Evolutionary conservation across 225 moss, liverwort and hornwort genomes (phyloP).

Genomic region (Bryoerythrophyllum caledonicum): DNA sequence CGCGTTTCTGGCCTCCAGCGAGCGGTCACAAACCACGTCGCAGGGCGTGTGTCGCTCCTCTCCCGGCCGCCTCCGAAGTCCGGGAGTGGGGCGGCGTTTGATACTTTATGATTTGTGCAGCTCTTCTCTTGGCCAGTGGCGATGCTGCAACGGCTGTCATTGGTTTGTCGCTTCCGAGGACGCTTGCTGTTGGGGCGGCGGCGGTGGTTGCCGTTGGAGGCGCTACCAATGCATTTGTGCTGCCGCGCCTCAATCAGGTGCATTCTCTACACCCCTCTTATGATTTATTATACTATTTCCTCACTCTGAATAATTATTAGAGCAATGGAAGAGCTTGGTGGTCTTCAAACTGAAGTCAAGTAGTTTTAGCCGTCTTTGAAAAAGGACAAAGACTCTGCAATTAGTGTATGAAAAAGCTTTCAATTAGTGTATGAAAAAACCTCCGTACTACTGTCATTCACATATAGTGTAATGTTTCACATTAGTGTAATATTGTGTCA

Average conservation of each 20-base stretch:
- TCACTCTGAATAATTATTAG: too few relatives aligned
- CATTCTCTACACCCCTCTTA: background rate
- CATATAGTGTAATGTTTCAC: too few relatives aligned
- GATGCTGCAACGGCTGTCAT: slow-evolving; percentile 90
- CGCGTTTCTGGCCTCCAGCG: slow-evolving; percentile 72
- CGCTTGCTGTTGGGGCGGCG: slow-evolving; percentile 69
- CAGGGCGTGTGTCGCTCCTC: slow-evolving; percentile 66
- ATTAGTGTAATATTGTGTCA: too few relatives aligned
- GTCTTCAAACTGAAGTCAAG: too few relatives aligned
- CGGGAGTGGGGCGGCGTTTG: slow-evolving; percentile 70
- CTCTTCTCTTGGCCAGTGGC: slow-evolving; percentile 68
- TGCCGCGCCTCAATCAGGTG: slow-evolving; percentile 93
- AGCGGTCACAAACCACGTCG: slow-evolving; percentile 77
- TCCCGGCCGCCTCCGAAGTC: slow-evolving; percentile 78
- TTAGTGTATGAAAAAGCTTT: too few relatives aligned
- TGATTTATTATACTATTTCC: too few relatives aligned
- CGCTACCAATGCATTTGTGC: slow-evolving; percentile 69
- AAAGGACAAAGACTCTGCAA: too few relatives aligned
- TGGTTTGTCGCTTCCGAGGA: slow-evolving; percentile 77
- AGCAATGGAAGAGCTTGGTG: too few relatives aligned
- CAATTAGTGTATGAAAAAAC: too few relatives aligned
- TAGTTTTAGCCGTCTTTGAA: too few relatives aligned
- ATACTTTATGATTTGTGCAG: slow-evolving; percentile 64
- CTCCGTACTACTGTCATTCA: too few relatives aligned
- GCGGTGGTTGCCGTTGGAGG: slow-evolving; percentile 69